Evolutionary conservation across 176 grass and related monocot genomes (phyloP), one percentile per base, ranked within the genome.

Genomic region (Alloteropsis semialata): DNA sequence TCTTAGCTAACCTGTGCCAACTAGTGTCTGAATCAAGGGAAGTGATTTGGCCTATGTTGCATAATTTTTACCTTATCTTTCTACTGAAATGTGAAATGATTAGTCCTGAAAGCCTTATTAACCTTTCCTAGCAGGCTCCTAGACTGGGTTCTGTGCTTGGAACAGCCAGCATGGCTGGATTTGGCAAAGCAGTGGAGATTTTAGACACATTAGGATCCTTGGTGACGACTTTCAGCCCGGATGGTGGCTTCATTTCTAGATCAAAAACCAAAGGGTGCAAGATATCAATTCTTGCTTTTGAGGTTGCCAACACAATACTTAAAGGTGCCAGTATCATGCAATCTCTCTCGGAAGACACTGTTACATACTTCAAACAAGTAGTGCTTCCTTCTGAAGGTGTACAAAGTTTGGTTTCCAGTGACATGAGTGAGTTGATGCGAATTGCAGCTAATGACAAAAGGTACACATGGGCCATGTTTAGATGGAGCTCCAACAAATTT

Each of bases 241-340:
- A 74, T 67, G 78, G 79, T 24, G 89, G 93, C 29, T 99, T 99
- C 83, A 75, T 79, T 48, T 92, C 89, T 12, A 88, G 80, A 58
- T 67, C 65, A 12, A 85, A 86, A 24, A 83, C 46, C 27, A 96
- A 99, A 88, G 96, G 91, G n/a, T 92, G 84, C 65, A 81, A 73
- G 75, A 93, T 96, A 66, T 90, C 80, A 78, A 96, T 96, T 87
- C 90, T 99, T 33, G 89, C 96, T 80, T 99, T 99, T 61, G 96
- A 99, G 93, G 87, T 99, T 58, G 96, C 96, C 28, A 99, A 99
- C 84, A 94, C 96, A 44, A 87, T 96, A 82, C 83, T 99, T 45
- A 94, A 96, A 81, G 96, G 89, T 37, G 89, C 80, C 2, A 92
- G 85, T 81, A 56, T 99, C 49, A 99, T 96, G 85, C 87, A 94